A percentile compares a stretch with the other conserved stretches of the same genome.
Conservation (phyloP, 108 stramenopile species). For the Skeletonema tropicum region DNA sequence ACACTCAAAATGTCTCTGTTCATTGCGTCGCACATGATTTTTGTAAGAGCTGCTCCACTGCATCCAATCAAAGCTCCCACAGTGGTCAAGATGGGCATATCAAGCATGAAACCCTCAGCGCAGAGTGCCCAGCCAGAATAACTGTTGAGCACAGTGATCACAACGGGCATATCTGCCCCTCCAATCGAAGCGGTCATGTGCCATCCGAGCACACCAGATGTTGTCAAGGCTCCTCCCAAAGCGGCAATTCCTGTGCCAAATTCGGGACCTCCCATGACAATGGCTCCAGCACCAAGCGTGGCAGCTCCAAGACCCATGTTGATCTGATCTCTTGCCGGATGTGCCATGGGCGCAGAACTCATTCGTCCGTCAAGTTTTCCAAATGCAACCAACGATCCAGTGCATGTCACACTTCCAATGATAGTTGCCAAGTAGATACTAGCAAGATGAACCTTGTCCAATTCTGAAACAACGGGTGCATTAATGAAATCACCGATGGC, state of each 20-base stretch:
- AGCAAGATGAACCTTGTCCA: constrained; percentile 84
- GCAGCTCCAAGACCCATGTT: constrained; percentile 94
- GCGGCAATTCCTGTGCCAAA: constrained; percentile 79
- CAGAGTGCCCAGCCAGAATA: constrained; percentile 96
- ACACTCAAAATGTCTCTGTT: constrained; percentile 96
- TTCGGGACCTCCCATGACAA: constrained; percentile 81
- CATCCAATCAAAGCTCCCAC: constrained; percentile 99
- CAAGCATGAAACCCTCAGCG: constrained; percentile 99
- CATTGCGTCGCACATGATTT: constrained; percentile 99
- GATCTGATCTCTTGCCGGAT: constrained; percentile 83
- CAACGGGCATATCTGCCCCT: constrained; percentile 99
- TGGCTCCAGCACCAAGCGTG: constrained; percentile 87
- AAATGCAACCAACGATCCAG: constrained; percentile 98
- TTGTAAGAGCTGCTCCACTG: constrained; percentile 97
- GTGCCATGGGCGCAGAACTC: constrained; percentile 75
- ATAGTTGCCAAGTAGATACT: constrained; percentile 94
- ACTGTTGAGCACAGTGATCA: constrained; percentile 96
- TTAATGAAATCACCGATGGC: constrained; percentile 90
- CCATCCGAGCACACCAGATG: constrained; percentile 89
- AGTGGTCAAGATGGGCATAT: constrained; percentile 97
- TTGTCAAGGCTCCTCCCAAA: constrained; percentile 81
- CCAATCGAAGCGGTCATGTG: constrained; percentile 98
- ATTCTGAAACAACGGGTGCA: constrained; percentile 63
- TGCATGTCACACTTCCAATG: constrained; percentile 96
- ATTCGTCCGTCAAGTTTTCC: constrained; percentile 95